These are phyloP conservation scores for Blumeria graminis DNA, from an alignment of 2,329 filamentous ascomycete species.

Conservation along the genomic window DNA sequence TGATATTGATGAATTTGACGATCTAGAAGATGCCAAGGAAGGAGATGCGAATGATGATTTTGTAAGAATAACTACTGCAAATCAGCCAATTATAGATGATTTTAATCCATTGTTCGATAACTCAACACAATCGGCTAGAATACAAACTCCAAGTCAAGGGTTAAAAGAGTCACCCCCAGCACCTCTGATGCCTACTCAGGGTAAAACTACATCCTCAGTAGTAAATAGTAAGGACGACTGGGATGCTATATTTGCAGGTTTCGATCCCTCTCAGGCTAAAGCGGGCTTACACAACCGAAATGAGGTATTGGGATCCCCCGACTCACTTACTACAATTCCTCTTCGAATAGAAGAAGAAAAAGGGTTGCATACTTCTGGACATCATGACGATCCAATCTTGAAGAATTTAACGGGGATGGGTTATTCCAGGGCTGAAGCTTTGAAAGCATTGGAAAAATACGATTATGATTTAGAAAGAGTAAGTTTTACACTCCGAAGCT, in stretches of 20 bases:
- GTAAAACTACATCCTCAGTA: conserved; percentile 12
- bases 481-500: conserved; percentile 16
- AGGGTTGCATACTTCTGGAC: conserved; percentile 46
- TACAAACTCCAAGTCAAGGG: conserved; percentile 4
- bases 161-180: conserved; percentile 12
- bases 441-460: conserved; percentile 71
- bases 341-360: conserved; percentile 29
- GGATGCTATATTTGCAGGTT: conserved; percentile 76
- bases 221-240: conserved; percentile 47
- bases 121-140: conserved; percentile 6
- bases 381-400: conserved; percentile 75
- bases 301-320: conserved; percentile 1
- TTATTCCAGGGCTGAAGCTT: conserved; percentile 47
- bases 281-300: conserved; percentile 3
- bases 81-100: conserved; percentile 44
- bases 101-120: conserved; percentile 70
- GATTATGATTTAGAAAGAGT: conserved; percentile 94
- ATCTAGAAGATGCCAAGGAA: conserved; percentile 64
- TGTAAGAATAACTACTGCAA: conserved; percentile 36
- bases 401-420: conserved; percentile 83
- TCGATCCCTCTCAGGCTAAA: conserved; percentile 25
- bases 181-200: conserved; percentile 17
- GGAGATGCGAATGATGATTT: conserved; percentile 60
- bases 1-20: conserved; percentile 63
- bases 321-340: conserved; percentile 3